Evolutionary conservation across 139 green algal genomes (phyloP), one percentile per base, ranked within the genome.

Genomic region (Ulvella scutata): DNA sequence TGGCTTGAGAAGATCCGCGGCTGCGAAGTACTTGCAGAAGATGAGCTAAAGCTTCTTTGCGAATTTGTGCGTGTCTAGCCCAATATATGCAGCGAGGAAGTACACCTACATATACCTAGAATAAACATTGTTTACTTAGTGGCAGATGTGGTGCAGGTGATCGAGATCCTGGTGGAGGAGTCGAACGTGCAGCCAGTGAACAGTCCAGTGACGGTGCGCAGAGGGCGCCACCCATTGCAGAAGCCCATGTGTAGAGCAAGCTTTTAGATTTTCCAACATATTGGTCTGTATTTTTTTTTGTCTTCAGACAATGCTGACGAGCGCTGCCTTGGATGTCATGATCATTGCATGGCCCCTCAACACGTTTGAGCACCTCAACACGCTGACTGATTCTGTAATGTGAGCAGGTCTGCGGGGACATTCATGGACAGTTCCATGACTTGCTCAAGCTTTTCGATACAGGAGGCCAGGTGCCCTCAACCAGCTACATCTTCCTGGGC

Each of bases 401-500:
- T 23, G 17, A 62, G 43, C 80, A 96, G 86, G 94, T 99, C 2
- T 99, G 95, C 79, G 95, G 95, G 4, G 95, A 99, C 83, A 99
- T 99, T 72, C 95, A 99, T 79, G 94, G 94, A 0, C 95, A 99
- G 82, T 98, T 98, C 72, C 96, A 99, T 77, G 95, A 99, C 77
- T 74, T 99, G 72, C 85, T 99, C 4, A 94, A 96, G 79, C 88
- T 99, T 0, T 98, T 99, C 81, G 82, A 96, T 6, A 97, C 91
- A 0, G 95, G 95, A 2, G 95, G 95, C 0, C 85, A 99, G 76
- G 87, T 98, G 3, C 95, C 95, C 13, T 75, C 61, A 72, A 98
- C 93, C 13, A 97, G 92, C 81, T 99, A 99, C 87, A 96, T 99
- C 72, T 99, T 99, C 84, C 98, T 99, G 94, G 94, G 95, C 2